Percentiles rank a stretch among this genome's conserved stretches.
These are phyloP conservation scores for Bipolaris bicolor DNA, from an alignment of 2,329 filamentous ascomycete species.

Conservation along the genomic window DNA sequence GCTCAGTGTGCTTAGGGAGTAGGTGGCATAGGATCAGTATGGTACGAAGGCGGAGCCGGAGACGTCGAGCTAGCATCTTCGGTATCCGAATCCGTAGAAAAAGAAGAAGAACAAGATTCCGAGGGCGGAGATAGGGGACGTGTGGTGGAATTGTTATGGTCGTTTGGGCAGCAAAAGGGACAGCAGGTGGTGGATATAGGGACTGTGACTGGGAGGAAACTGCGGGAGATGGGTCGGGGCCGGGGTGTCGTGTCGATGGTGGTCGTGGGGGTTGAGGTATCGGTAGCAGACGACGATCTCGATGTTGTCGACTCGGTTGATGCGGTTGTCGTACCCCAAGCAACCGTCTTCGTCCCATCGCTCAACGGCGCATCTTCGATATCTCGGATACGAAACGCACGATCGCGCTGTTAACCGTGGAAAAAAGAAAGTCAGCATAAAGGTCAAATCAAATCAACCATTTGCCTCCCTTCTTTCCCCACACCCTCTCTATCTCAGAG, in stretches of 20 bases:
- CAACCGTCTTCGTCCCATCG: background rate
- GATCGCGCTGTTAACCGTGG: background rate
- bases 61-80: too few relatives aligned
- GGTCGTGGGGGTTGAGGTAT: too few relatives aligned
- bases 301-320: background rate
- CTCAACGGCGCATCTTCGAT: background rate
- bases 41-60: too few relatives aligned
- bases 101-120: background rate
- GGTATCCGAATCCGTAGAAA: too few relatives aligned
- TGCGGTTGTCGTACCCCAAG: constrained; percentile 2
- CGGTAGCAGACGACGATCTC: background rate
- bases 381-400: constrained; percentile 1
- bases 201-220: background rate
- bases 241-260: background rate
- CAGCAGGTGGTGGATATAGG: background rate
- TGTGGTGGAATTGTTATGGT: background rate
- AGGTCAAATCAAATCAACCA: background rate
- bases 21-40: too few relatives aligned
- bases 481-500: background rate
- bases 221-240: background rate
- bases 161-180: background rate
- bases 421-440: constrained; percentile 12
- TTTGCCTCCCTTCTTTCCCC: background rate
- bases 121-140: background rate
- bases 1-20: too few relatives aligned